Evolutionary conservation across 2,329 filamentous ascomycete genomes (phyloP), one percentile per base, ranked within the genome.

Genomic region (Fusarium devonianum): DNA sequence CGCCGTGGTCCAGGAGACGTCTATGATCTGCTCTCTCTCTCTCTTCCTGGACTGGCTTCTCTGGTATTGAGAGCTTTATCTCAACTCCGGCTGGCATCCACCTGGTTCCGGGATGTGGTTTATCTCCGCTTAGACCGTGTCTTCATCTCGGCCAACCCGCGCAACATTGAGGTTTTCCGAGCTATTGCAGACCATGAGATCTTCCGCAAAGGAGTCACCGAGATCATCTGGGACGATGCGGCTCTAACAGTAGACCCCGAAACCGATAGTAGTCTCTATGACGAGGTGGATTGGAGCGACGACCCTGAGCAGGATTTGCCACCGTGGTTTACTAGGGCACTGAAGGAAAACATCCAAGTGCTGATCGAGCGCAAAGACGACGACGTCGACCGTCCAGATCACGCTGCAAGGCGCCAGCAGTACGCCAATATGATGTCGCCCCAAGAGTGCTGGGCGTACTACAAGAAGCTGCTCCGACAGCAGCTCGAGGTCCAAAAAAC

Each of bases 191-290:
- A 69, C 8, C 69, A 76, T 49, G 65, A 70, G 5, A 46, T 29
- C 1, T 71, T 71, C 38, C 66, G 68, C 4, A 34, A 56, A 1
- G 28, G 49, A 1, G 60, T 78, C 7, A 52, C 36, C 4, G 73
- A 78, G 45, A 67, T 77, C 5, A 64, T 78, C 25, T 76, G 69
- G 69, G 69, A 75, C 17, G 71, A 74, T 39, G 11, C 23, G 23
- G 23, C 5, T 26, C 11, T 10, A 8, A 5, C 23, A 6, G n/a
- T 12, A 3, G 11, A 10, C 23, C 23, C 11, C 11, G n/a, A n/a
- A 10, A 10, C 8, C 23, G 23, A 12, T 12, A 12, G 4, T n/a
- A n/a, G n/a, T n/a, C 23, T n/a, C n/a, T n/a, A 12, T 26, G 23
- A 12, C 23, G 23, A 12, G 11, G 11, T 26, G 11, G 23, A 12